Conservation (phyloP, 371 early-diverging fungal genomes). For the Choanephora cucurbitarum region DNA sequence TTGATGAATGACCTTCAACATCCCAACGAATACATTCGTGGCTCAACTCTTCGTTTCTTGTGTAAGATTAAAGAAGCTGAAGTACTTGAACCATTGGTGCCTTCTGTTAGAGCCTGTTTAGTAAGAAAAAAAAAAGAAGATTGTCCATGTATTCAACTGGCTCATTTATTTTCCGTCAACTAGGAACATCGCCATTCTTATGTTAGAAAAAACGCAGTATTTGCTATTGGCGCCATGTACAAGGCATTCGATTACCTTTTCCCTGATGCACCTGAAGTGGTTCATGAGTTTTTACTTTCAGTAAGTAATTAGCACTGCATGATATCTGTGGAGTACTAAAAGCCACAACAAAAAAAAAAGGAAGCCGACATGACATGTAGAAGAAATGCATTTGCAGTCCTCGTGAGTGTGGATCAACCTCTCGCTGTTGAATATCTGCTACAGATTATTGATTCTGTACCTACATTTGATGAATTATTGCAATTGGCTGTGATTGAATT, state of each 20-base stretch:
- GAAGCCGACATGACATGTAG: constrained; percentile 92
- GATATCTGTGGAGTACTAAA: too few relatives aligned
- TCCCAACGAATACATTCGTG: constrained; percentile 99
- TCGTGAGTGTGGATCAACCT: constrained; percentile 75
- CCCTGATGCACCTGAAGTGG: constrained; percentile 94
- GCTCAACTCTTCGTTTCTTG: constrained; percentile 92
- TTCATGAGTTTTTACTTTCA: constrained; percentile 73
- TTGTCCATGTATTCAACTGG: too few relatives aligned
- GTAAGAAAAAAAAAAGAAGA: constrained; percentile 55
- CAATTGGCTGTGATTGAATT: constrained; percentile 94
- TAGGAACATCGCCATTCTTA: constrained; percentile 95
- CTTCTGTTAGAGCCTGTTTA: constrained; percentile 86
- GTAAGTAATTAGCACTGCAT: constrained; percentile 53
- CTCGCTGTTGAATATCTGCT: constrained; percentile 86
- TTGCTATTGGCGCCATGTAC: constrained; percentile 89
- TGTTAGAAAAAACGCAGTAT: constrained; percentile 97
- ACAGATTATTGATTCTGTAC: constrained; percentile 71
- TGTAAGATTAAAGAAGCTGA: constrained; percentile 95
- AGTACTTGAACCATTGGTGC: constrained; percentile 92
- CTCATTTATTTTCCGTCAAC: neutral
- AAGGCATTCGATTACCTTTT: constrained; percentile 86
- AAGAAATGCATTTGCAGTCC: constrained; percentile 93
- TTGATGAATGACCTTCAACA: constrained; percentile 96
- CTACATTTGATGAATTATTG: constrained; percentile 85
- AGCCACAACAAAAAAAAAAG: constrained; percentile 31